phyloP scores from a whole-genome alignment of 192 early-diverging fungal genomes.

The Umbelopsis vinacea region DNA sequence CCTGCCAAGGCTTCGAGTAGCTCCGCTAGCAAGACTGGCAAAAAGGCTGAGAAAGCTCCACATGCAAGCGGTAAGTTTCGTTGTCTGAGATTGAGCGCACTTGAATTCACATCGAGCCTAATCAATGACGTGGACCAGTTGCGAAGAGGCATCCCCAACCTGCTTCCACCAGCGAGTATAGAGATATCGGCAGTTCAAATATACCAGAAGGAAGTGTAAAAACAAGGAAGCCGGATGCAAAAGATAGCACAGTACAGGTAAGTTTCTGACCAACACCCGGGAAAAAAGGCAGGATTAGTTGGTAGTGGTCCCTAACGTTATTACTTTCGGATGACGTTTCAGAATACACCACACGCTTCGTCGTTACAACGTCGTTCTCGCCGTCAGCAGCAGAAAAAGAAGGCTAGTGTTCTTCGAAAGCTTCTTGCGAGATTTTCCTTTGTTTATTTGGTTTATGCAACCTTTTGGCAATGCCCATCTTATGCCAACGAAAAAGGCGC shows the following conservation, averaged over 20 bases:
- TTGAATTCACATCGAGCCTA: too few relatives aligned
- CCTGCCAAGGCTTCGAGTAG: neutral
- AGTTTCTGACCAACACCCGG: too few relatives aligned
- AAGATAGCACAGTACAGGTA: neutral
- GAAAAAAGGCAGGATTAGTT: too few relatives aligned
- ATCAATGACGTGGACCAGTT: neutral
- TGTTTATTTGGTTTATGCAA: neutral
- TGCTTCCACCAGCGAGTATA: neutral
- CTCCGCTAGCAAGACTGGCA: neutral
- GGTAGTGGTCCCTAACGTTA: neutral
- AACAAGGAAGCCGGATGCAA: neutral
- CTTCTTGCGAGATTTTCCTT: neutral
- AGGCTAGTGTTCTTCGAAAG: neutral
- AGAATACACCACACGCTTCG: neutral
- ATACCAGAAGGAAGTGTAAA: neutral
- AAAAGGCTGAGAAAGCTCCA: neutral
- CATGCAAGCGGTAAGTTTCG: neutral
- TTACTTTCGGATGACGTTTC: neutral
- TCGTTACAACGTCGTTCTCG: neutral
- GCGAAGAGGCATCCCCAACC: neutral
- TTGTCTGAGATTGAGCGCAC: too few relatives aligned
- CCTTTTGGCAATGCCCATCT: slow-evolving; percentile 14
- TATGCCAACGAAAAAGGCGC: neutral
- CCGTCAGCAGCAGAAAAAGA: neutral
- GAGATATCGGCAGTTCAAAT: slow-evolving; percentile 16